These are phyloP conservation scores for Sporothrix dimorphospora DNA, from an alignment of 2,329 filamentous ascomycete genomes.

Conservation along the genomic window DNA sequence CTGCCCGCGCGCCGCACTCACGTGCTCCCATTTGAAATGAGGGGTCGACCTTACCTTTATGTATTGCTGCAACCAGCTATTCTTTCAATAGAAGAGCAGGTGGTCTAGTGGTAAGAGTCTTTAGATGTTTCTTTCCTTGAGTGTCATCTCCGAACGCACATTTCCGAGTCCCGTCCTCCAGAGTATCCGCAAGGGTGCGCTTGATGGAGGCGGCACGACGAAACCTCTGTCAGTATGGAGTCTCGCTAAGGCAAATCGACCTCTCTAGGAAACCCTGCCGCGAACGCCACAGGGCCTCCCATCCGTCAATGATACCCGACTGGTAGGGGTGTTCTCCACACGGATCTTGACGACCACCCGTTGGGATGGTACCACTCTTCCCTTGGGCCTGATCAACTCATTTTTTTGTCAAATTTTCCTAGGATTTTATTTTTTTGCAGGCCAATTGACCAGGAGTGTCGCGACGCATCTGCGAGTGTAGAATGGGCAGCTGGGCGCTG, in stretches of 20 bases:
- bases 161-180: not conserved
- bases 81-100: not conserved
- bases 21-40: not conserved
- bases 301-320: not conserved
- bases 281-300: not conserved
- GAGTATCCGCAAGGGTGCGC: constrained; percentile 10
- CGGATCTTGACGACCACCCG: not conserved
- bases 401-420: not conserved
- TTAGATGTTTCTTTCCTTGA: not conserved
- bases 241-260: too few relatives aligned
- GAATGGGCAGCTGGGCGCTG: not conserved
- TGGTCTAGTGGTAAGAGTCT: constrained; percentile 3
- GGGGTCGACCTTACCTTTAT: constrained; percentile 15
- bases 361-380: not conserved
- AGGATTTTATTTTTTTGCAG: not conserved
- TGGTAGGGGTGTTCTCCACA: not conserved
- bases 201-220: not conserved
- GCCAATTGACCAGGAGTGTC: not conserved
- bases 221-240: not conserved
- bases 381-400: not conserved
- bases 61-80: not conserved
- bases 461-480: not conserved
- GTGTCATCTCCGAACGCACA: not conserved
- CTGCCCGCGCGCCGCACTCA: not conserved
- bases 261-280: not conserved